Conservation (phyloP, 2,329 filamentous ascomycete genomes). For the Penicillium sp. region DNA sequence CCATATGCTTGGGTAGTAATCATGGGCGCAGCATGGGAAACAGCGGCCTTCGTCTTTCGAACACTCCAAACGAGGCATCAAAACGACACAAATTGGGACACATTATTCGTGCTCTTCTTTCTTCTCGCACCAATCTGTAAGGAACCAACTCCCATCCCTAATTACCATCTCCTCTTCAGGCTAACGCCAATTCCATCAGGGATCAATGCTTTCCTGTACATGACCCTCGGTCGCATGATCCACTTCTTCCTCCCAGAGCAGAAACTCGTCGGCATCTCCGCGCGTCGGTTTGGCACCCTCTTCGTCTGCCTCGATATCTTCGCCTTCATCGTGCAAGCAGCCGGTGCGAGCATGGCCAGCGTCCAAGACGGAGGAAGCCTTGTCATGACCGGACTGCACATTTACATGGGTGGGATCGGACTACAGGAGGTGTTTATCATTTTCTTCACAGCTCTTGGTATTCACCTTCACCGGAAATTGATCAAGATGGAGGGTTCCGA, state of each 20-base stretch:
- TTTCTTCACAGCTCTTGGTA: constrained; percentile 46
- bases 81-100: not conserved
- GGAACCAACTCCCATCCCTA: not conserved
- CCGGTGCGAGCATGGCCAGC: constrained; percentile 41
- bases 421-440: constrained; percentile 55
- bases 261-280: constrained; percentile 39
- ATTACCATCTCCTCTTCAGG: not conserved
- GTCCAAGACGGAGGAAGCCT: constrained; percentile 25
- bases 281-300: constrained; percentile 40
- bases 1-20: not conserved
- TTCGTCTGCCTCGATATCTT: constrained; percentile 51
- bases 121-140: not conserved
- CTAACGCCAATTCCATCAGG: constrained; percentile 19
- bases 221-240: constrained; percentile 45
- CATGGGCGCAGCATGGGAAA: constrained; percentile 1
- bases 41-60: not conserved
- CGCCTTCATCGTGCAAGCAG: constrained; percentile 48
- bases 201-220: constrained; percentile 51
- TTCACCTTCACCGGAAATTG: constrained; percentile 42
- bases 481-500: constrained; percentile 24
- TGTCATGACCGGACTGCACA: constrained; percentile 46
- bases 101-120: not conserved
- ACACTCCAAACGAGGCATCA: not conserved
- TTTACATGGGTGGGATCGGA: constrained; percentile 58
- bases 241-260: constrained; percentile 39